A percentile compares a stretch with the other conserved stretches of the same genome.
Conservation (phyloP, 257 asterid species). For the Fraxinus anomala region DNA sequence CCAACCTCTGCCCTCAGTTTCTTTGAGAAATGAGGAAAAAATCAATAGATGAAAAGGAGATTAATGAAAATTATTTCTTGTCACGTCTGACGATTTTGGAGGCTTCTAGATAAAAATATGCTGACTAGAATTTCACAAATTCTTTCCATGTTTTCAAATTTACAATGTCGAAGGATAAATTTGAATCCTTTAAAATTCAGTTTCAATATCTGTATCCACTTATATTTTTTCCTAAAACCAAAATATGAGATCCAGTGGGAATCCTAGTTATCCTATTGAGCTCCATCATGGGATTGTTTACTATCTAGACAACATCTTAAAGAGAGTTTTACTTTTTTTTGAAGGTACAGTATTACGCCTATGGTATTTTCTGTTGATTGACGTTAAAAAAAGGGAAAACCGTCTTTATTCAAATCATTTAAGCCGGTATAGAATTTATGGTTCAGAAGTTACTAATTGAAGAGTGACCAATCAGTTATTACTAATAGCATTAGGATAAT, state of each 20-base stretch:
- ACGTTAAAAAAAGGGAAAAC: no score
- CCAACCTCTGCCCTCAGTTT: background rate
- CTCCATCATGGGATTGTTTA: no score
- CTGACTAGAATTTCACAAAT: slow-evolving; percentile 12
- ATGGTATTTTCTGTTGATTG: background rate
- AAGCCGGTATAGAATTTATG: background rate
- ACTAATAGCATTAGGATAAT: background rate
- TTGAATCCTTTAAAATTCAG: background rate
- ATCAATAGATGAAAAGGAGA: slow-evolving; percentile 4
- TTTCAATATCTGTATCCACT: slow-evolving; percentile 1
- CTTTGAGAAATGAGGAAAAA: slow-evolving; percentile 1
- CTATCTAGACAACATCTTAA: no score
- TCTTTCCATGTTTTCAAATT: slow-evolving; percentile 14
- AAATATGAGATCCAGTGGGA: no score
- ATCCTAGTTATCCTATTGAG: no score
- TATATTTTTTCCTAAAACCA: no score
- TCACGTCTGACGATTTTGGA: background rate
- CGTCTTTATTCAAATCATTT: background rate
- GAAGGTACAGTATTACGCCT: no score
- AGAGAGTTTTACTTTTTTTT: no score
- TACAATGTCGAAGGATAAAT: background rate
- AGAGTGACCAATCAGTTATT: background rate
- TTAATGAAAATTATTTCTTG: slow-evolving; percentile 7
- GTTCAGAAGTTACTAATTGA: background rate
- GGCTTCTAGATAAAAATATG: slow-evolving; percentile 18